These are phyloP conservation scores for Volvariella volvacea DNA, from an alignment of 1,284 basidiomycete genomes.

Conservation along the genomic window DNA sequence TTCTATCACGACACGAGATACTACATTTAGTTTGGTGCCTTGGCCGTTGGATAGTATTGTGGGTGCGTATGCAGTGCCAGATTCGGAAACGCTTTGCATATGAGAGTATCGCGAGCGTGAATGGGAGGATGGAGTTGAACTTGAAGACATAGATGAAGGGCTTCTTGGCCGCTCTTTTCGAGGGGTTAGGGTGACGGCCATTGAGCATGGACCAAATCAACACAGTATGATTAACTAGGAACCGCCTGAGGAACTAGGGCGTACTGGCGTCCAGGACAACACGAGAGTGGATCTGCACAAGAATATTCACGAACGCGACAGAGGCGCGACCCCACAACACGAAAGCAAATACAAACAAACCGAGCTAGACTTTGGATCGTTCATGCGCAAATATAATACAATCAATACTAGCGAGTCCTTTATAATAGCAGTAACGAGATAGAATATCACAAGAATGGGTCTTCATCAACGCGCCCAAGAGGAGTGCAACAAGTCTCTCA, in stretches of 20 bases:
- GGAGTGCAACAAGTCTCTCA: conserved; percentile 50
- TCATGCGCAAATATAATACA: no score
- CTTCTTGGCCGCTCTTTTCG: conserved; percentile 21
- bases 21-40: conserved; percentile 53
- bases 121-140: conserved; percentile 14
- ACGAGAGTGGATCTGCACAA: background rate
- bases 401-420: no score
- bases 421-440: no score
- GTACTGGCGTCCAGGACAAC: no score
- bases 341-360: background rate
- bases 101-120: conserved; percentile 11
- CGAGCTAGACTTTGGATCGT: no score
- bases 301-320: background rate
- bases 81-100: conserved; percentile 12
- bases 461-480: conserved; percentile 27
- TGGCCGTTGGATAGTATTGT: conserved; percentile 30
- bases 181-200: conserved; percentile 23
- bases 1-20: conserved; percentile 67
- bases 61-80: conserved; percentile 24
- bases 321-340: background rate
- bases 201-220: conserved; percentile 7
- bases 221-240: background rate
- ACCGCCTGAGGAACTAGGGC: no score
- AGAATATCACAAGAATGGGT: background rate
- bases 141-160: conserved; percentile 21